Base-by-base conservation (phyloP, 2,329 filamentous ascomycete species). In the Fusarium lateritium region DNA sequence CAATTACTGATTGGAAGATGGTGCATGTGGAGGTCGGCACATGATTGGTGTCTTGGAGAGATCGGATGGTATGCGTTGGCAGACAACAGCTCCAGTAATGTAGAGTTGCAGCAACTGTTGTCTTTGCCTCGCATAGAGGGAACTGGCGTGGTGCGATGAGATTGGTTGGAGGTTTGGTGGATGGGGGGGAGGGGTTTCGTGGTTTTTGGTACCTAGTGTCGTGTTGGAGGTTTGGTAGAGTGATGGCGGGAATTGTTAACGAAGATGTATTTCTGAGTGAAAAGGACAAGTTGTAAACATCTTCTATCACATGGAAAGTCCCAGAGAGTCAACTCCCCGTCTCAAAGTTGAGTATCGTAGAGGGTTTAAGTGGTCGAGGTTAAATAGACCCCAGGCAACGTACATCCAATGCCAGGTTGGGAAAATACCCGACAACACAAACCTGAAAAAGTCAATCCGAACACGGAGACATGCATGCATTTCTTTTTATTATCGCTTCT, bases 11-110 rank as follows among this genome's bases (percentile, higher is more conserved):
- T 74, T 74, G 72, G 71, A 52, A 62, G 46, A 58, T 54, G 61
- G 21, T 63, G 67, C 55, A 63, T 47, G 67, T 65, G 67, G 69
- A 67, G 59, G 58, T 26, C 54, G 47, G 72, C 73, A 72, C 67
- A 69, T 77, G 76, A 78, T 78, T 77, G 75, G 75, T 67, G 62
- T 56, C 43, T 67, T 52, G 54, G 56, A 28, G 6, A 43, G 62
- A 46, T 52, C 53, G 57, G 70, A 54, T 62, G 64, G 53, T 69
- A 65, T 65, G 72, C 70, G 72, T 70, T 73, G 71, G 71, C 69
- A 73, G 55, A 70, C 57, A 62, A 65, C 65, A 69, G 50, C 55
- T 49, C 46, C 52, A 51, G 43, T 58, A 63, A 47, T 64, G 59
- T 43, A 64, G 61, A 62, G 61, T 60, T 66, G 55, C 56, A 70